Base-by-base conservation (phyloP, 140 eudicot species). In the Flaveria floridana region DNA sequence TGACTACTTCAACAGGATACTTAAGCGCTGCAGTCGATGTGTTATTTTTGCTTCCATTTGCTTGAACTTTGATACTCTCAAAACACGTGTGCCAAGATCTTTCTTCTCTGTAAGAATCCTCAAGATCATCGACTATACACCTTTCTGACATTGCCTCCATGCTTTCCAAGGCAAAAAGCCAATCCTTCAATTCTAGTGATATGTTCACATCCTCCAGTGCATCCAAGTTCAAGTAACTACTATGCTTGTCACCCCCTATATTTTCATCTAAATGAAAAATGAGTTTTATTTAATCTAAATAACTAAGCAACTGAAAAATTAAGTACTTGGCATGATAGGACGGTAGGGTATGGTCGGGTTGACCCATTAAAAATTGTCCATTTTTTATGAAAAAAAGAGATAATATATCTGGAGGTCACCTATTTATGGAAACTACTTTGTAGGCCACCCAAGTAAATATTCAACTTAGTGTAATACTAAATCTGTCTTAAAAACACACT, bases 131-230 rank as follows among this genome's bases (percentile, higher is more conserved):
- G 39, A 82, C 70, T 76, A 74, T 50, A 65, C 48, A 68, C 61
- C 73, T 85, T 72, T 85, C 87, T 30, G 86, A 82, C 78, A 83
- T 79, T 68, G 19, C 73, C 72, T 93, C 83, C 9, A 86, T 89
- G 61, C 96, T 86, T 86, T 90, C 99, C 12, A 94, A 83, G 50
- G 97, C 86, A 82, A 94, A 94, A 56, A 88, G 58, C 99, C 99
- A 94, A 73, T 94, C 89, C 75, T 84, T 86, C 39, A 94, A 70
- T 77, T 94, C 95, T 71, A 94, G 59, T n/a, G 85, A 78, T 73
- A 94, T 73, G 41, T 85, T 89, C 70, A 94, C 86, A 75, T 94
- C 97, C 80, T 88, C 88, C 56, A 96, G 95, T 19, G 81, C 65
- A 41, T 90, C 89, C 83, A 89, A 73, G 63, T 81, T 85, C 81